A percentile compares a stretch with the other conserved stretches of the same genome.
phyloP scores from a whole-genome alignment of 2,329 filamentous ascomycete genomes.

The Apiospora hydei region DNA sequence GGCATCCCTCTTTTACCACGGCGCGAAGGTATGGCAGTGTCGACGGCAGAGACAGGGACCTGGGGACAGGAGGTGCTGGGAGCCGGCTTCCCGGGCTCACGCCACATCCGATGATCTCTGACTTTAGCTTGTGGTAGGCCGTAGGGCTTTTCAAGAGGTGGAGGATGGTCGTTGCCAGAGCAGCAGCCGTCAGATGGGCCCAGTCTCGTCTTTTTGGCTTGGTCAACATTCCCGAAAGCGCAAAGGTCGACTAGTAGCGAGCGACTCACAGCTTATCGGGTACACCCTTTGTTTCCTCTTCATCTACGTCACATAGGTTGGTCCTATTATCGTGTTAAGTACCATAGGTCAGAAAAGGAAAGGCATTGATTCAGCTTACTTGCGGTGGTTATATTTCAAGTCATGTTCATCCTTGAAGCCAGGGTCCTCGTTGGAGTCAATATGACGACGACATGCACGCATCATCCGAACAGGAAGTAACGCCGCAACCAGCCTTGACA shows the following conservation, averaged over 20 bases:
- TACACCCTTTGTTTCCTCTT: constrained; percentile 28
- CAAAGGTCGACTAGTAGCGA: not conserved
- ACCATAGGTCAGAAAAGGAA: not conserved
- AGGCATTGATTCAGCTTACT: not conserved
- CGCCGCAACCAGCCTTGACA: not conserved
- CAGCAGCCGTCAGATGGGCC: constrained; percentile 57
- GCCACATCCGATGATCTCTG: constrained; percentile 45
- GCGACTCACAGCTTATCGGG: constrained; percentile 32
- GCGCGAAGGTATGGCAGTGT: constrained; percentile 45
- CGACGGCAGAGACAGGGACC: constrained; percentile 38
- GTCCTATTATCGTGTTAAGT: not conserved
- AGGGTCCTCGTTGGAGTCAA: not conserved
- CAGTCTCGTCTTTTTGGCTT: constrained; percentile 48
- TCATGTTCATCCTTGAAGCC: not conserved
- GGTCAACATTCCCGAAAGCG: not conserved
- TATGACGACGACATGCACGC: not conserved
- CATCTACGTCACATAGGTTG: constrained; percentile 22
- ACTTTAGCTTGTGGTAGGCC: constrained; percentile 31
- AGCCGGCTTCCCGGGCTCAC: constrained; percentile 41
- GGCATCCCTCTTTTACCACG: constrained; percentile 49
- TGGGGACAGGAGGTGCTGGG: constrained; percentile 31
- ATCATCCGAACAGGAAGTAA: not conserved
- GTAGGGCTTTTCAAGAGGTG: constrained; percentile 52
- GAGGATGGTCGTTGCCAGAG: constrained; percentile 55
- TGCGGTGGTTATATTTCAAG: not conserved